These are phyloP conservation scores for Blastobotrys capitulatus DNA, from an alignment of 1,139 yeast species.

Conservation along the genomic window DNA sequence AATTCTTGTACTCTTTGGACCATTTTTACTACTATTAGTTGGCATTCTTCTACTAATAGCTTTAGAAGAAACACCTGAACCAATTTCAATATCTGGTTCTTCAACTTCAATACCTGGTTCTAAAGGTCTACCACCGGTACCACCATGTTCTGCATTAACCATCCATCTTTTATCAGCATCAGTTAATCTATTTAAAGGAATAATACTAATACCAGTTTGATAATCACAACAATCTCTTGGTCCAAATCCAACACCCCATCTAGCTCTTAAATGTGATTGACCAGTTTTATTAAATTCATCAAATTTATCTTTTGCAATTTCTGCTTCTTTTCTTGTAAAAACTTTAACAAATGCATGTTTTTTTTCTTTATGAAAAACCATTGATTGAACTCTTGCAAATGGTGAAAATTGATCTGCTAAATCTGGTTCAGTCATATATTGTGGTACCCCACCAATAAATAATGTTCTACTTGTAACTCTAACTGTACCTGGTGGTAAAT, in stretches of 20 bases:
- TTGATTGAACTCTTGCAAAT: conserved; percentile 92
- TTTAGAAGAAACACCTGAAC: conserved; percentile 89
- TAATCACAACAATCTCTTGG: conserved; percentile 98
- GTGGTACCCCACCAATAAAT: conserved; percentile 91
- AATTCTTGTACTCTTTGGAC: conserved; percentile 63
- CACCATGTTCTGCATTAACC: conserved; percentile 92
- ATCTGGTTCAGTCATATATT: conserved; percentile 69
- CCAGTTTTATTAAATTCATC: conserved; percentile 51
- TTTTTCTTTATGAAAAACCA: conserved; percentile 79
- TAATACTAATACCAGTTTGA: conserved; percentile 80
- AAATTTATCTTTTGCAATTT: conserved; percentile 49
- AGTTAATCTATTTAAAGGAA: conserved; percentile 80
- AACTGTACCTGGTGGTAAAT: conserved; percentile 73
- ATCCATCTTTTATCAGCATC: conserved; percentile 94
- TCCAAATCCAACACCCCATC: conserved; percentile 99
- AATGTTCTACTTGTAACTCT: conserved; percentile 85
- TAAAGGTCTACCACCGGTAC: conserved; percentile 88
- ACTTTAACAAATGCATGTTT: conserved; percentile 96
- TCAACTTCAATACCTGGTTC: conserved; percentile 80
- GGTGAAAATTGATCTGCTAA: conserved; percentile 61
- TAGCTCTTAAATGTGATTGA: conserved; percentile 56
- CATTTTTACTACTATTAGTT: conserved; percentile 71
- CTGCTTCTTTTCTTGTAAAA: conserved; percentile 94
- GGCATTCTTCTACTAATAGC: conserved; percentile 49
- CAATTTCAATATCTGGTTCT: conserved; percentile 96